phyloP scores from a whole-genome alignment of 2,329 filamentous ascomycete species.

The Xylariaceae sp. region DNA sequence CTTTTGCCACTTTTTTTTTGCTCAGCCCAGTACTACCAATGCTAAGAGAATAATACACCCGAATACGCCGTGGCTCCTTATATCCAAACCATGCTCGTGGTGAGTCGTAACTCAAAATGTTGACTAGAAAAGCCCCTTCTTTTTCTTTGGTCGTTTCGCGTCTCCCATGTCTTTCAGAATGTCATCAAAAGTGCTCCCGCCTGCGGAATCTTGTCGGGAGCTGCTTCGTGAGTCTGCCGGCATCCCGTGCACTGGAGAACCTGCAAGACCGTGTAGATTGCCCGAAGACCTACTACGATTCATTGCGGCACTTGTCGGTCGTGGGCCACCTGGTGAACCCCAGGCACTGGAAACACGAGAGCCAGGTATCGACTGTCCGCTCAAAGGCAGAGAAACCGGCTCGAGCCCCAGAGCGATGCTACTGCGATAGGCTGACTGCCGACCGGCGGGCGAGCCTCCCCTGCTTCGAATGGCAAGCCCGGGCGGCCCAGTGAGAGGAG shows the following conservation, averaged over 20 bases:
- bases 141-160: constrained; percentile 44
- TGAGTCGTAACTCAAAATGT: neutral
- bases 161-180: constrained; percentile 43
- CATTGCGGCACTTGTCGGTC: constrained; percentile 38
- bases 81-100: neutral
- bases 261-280: constrained; percentile 37
- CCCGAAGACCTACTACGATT: constrained; percentile 42
- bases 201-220: constrained; percentile 38
- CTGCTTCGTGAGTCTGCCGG: constrained; percentile 34
- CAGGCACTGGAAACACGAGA: constrained; percentile 39
- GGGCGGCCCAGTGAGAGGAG: constrained; percentile 37
- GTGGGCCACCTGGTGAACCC: constrained; percentile 33
- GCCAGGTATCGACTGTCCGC: constrained; percentile 28
- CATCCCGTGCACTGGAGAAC: constrained; percentile 27
- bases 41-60: constrained; percentile 10
- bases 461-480: constrained; percentile 37
- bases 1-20: neutral
- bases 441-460: constrained; percentile 36
- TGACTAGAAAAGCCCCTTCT: constrained; percentile 43
- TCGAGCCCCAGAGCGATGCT: constrained; percentile 44
- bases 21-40: constrained; percentile 13
- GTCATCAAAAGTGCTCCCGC: constrained; percentile 45
- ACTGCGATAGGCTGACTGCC: constrained; percentile 39
- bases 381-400: constrained; percentile 37
- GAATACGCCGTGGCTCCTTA: constrained; percentile 20